These are phyloP conservation scores for Penstemon barbatus DNA, from an alignment of 257 asterid genomes.

Conservation along the genomic window DNA sequence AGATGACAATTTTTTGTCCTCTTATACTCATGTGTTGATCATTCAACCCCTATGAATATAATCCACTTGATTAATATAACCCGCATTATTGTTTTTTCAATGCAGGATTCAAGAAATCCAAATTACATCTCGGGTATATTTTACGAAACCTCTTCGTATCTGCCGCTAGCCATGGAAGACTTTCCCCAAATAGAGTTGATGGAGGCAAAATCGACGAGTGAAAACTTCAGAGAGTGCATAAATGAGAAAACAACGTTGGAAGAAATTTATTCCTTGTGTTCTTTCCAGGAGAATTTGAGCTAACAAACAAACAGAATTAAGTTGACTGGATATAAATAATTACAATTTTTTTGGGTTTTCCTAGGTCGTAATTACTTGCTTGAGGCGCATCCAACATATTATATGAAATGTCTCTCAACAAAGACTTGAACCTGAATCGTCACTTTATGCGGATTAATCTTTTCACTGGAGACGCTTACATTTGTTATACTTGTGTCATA, in stretches of 20 bases:
- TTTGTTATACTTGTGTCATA: background rate
- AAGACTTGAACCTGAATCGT: too few species aligned
- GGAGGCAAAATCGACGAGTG: constrained; percentile 28
- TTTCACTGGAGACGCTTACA: background rate
- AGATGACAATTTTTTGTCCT: too few species aligned
- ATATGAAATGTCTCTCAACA: too few species aligned
- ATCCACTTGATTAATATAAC: too few species aligned
- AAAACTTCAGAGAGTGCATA: constrained; percentile 32
- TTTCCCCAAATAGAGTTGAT: constrained; percentile 45
- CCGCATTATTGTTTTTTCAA: too few species aligned
- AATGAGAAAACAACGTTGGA: constrained; percentile 40
- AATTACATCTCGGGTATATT: constrained; percentile 21
- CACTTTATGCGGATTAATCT: too few species aligned
- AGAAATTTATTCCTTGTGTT: constrained; percentile 45
- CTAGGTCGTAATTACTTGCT: too few species aligned
- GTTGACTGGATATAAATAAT: constrained; percentile 9
- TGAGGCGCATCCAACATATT: too few species aligned
- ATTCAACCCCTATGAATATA: too few species aligned
- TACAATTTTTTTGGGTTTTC: too few species aligned
- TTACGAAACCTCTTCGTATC: constrained; percentile 31
- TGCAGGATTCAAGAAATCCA: constrained; percentile 41
- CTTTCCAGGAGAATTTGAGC: constrained; percentile 34
- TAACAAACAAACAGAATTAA: constrained; percentile 35
- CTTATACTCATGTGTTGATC: too few species aligned
- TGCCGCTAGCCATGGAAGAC: constrained; percentile 44